A percentile compares a stretch with the other conserved stretches of the same genome.
These are phyloP conservation scores for Cardiospermum halicacabum DNA, from an alignment of 345 rosid genomes.

Conservation along the genomic window DNA sequence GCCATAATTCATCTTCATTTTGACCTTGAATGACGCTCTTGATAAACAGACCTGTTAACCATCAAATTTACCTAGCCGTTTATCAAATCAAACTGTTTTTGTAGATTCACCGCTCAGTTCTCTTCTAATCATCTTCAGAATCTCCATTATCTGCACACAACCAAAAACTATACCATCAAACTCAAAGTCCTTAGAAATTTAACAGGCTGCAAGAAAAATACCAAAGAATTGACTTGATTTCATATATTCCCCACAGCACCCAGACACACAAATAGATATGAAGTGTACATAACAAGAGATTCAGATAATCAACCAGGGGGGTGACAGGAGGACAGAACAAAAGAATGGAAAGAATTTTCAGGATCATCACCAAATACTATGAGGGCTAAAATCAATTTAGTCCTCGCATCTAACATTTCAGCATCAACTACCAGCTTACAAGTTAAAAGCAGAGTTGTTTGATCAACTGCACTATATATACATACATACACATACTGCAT, in stretches of 20 bases:
- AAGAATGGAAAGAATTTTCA: neutral
- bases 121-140: slow-evolving; percentile 70
- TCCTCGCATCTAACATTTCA: neutral
- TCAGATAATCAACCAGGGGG: neutral
- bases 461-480: neutral
- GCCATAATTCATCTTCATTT: neutral
- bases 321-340: neutral
- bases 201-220: neutral
- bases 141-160: slow-evolving; percentile 67
- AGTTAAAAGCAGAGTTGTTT: neutral
- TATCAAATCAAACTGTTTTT: slow-evolving; percentile 28
- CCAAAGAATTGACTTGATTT: neutral
- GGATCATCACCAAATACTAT: neutral
- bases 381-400: neutral
- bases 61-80: slow-evolving; percentile 18
- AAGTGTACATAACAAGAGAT: neutral
- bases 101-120: slow-evolving; percentile 67
- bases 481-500: neutral
- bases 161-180: neutral
- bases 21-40: neutral
- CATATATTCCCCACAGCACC: neutral
- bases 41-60: neutral
- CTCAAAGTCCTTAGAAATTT: neutral
- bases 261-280: neutral
- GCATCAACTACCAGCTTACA: neutral